Percentiles rank a stretch among this genome's conserved stretches.
These are phyloP conservation scores for Achlya hypogyna DNA, from an alignment of 352 stramenopile species.

Conservation along the genomic window DNA sequence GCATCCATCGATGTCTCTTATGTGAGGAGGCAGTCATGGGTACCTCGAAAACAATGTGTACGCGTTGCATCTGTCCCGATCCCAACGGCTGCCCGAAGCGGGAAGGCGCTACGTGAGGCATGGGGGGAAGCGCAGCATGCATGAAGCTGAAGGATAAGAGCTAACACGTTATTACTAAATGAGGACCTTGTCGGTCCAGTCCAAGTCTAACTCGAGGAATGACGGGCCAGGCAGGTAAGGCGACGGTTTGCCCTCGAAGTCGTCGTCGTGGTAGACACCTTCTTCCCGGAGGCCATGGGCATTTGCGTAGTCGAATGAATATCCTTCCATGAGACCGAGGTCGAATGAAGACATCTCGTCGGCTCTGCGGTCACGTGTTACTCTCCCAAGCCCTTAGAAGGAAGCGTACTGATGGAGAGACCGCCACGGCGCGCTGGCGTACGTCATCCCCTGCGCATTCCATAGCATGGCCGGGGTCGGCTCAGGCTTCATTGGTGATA, in stretches of 20 bases:
- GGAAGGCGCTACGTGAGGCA: no score
- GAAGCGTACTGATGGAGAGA: slow-evolving; percentile 1
- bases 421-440: slow-evolving; percentile 2
- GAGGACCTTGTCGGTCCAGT: slow-evolving; percentile 20
- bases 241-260: background rate
- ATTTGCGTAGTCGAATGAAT: background rate
- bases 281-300: background rate
- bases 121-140: no score
- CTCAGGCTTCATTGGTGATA: background rate
- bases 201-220: slow-evolving; percentile 16
- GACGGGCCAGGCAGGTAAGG: background rate
- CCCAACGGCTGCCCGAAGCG: no score
- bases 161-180: background rate
- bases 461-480: background rate
- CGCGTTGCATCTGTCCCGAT: no score
- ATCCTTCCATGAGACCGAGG: background rate
- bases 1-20: no score
- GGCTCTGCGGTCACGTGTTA: background rate
- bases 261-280: background rate
- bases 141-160: background rate
- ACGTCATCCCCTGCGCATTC: background rate
- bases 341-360: slow-evolving; percentile 13
- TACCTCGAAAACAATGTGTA: no score
- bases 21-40: no score
- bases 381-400: background rate